Evolutionary conservation across 495 filamentous ascomycete genomes (phyloP).

Genomic region (Neurospora discreta): DNA sequence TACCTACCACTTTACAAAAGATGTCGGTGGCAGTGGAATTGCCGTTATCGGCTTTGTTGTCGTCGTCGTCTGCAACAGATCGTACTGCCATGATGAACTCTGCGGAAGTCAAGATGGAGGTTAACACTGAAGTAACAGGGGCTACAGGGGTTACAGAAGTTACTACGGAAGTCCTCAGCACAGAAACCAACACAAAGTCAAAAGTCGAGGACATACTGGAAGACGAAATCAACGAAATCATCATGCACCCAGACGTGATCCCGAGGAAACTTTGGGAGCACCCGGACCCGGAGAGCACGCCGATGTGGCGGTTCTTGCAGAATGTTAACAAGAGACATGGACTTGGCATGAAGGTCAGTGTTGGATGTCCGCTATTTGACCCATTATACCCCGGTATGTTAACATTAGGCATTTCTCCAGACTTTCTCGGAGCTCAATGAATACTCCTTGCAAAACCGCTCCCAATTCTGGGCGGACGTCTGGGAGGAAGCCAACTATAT

Average conservation of each 20-base stretch:
- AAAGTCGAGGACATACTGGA: not conserved
- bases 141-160: not conserved
- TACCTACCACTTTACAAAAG: not conserved
- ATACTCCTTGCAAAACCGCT: constrained; percentile 49
- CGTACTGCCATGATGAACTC: not conserved
- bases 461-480: constrained; percentile 54
- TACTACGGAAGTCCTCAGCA: not conserved
- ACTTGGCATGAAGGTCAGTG: constrained; percentile 32
- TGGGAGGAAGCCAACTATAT: constrained; percentile 51
- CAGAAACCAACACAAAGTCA: not conserved
- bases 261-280: constrained; percentile 31
- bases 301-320: constrained; percentile 42
- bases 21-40: not conserved
- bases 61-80: not conserved
- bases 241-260: not conserved
- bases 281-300: constrained; percentile 39
- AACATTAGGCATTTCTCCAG: constrained; percentile 19
- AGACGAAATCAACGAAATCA: not conserved
- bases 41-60: not conserved
- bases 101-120: not conserved
- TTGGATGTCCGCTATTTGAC: not conserved
- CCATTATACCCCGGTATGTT: not conserved
- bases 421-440: constrained; percentile 54
- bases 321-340: constrained; percentile 32
- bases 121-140: not conserved